A percentile compares a stretch with the other conserved stretches of the same genome.
phyloP scores from a whole-genome alignment of 1,139 yeast species.

The Sugiyamaella pinicola region DNA sequence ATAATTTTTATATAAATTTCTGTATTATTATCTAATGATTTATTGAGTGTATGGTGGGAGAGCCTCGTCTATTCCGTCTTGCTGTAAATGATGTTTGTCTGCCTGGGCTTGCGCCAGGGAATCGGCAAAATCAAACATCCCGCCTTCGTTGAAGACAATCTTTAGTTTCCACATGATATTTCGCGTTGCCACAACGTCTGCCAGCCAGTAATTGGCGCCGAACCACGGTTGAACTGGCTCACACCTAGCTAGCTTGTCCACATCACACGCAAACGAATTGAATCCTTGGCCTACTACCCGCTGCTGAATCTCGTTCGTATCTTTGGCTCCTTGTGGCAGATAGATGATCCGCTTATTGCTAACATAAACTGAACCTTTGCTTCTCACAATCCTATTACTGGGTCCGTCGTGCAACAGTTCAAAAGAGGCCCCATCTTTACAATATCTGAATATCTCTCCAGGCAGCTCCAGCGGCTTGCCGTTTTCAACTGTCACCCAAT shows the following conservation, averaged over 20 bases:
- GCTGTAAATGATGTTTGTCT: constrained; percentile 2
- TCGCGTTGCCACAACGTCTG: constrained; percentile 28
- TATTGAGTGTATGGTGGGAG: constrained; percentile 14
- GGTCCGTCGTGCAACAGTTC: constrained; percentile 9
- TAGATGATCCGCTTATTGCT: constrained; percentile 31
- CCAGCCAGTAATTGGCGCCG: constrained; percentile 42
- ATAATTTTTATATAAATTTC: constrained; percentile 26
- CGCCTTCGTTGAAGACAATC: constrained; percentile 39
- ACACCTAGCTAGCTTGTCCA: constrained; percentile 29
- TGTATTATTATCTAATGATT: constrained; percentile 13
- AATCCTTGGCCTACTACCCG: constrained; percentile 38
- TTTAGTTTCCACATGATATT: constrained; percentile 33
- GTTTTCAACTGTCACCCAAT: constrained; percentile 32
- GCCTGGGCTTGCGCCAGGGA: constrained; percentile 2
- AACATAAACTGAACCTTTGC: constrained; percentile 23
- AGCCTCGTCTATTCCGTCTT: constrained; percentile 12
- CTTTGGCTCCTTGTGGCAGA: constrained; percentile 20
- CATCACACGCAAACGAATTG: constrained; percentile 31
- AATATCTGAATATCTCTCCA: constrained; percentile 28
- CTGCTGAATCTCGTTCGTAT: constrained; percentile 28
- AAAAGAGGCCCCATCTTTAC: constrained; percentile 10
- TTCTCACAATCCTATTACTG: constrained; percentile 12
- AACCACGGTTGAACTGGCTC: constrained; percentile 42
- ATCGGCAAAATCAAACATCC: constrained; percentile 37
- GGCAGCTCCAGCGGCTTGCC: constrained; percentile 33